Conservation (phyloP, 2,329 filamentous ascomycete genomes). For the Venturia asperata region DNA sequence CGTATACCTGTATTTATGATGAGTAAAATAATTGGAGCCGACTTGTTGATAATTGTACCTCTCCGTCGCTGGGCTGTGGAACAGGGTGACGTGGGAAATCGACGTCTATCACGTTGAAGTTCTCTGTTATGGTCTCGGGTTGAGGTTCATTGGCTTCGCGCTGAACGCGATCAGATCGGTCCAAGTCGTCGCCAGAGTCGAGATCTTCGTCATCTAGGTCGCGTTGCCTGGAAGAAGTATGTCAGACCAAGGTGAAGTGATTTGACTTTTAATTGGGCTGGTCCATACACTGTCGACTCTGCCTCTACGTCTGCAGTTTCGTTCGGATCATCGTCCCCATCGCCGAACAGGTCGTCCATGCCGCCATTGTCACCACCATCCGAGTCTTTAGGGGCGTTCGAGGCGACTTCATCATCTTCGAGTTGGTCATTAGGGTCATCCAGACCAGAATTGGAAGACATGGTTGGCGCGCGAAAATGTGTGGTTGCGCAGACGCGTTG, state of each 20-base stretch:
- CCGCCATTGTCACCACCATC: constrained; percentile 22
- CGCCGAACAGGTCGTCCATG: constrained; percentile 43
- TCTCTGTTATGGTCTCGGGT: constrained; percentile 33
- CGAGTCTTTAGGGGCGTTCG: neutral
- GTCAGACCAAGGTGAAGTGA: neutral
- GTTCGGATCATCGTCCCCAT: constrained; percentile 31
- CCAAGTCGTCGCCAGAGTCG: constrained; percentile 56
- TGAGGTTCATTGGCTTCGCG: constrained; percentile 39
- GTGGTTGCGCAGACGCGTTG: constrained; percentile 1
- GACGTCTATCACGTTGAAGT: constrained; percentile 52
- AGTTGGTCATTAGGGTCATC: constrained; percentile 1
- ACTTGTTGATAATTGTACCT: constrained; percentile 40
- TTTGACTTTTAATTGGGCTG: neutral
- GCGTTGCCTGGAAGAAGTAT: constrained; percentile 28
- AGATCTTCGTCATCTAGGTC: constrained; percentile 56
- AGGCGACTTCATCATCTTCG: neutral
- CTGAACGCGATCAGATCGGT: constrained; percentile 53
- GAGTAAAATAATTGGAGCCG: constrained; percentile 20
- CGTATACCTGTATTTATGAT: constrained; percentile 50
- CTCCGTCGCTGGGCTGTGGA: constrained; percentile 63
- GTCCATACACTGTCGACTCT: constrained; percentile 18
- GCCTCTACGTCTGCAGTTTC: constrained; percentile 32
- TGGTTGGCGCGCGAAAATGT: neutral
- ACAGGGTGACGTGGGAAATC: constrained; percentile 61
- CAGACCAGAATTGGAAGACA: constrained; percentile 3